Evolutionary conservation across 208 protist species (phyloP), one percentile per base, ranked within the genome.

Genomic region (Acanthamoeba royreba): DNA sequence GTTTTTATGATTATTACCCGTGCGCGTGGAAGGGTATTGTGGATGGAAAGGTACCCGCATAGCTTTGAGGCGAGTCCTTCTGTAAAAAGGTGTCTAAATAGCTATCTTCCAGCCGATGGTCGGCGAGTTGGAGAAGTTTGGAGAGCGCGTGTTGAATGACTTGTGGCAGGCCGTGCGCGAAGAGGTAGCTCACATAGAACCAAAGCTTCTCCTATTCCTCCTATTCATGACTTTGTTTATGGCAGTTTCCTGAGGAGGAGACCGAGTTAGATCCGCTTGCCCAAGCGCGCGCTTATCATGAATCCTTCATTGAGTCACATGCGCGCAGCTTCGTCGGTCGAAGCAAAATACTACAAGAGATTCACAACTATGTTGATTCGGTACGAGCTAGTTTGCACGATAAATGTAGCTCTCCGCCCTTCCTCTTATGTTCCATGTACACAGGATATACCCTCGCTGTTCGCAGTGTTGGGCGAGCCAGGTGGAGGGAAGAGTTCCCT

Each of bases 151-250:
- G 19, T 31, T 93, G 7, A 33, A 88, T 11, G 87, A 94, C 52
- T 86, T 97, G 25, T 97, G 96, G 96, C 0, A 66, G 17, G 90
- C 40, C 7, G 61, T 97, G 43, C 17, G 46, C 9, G 35, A 25
- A n/a, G 85, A 63, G 53, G 47, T 92, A 45, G 0, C 4, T 4
- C 83, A 69, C 15, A 69, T 33, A 42, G 15, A 0, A 9, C 22
- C 72, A 13, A 69, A 11, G 4, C 69, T 9, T n/a, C 38, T 79
- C 4, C 17, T 43, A 22, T 22, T 47, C 13, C 69, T 33, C 28
- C 31, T 81, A 8, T 43, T 38, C 4, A 7, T 40, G 42, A 55
- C 13, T 55, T 9, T 28, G 17, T 28, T 35, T 35, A 4, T 81
- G 17, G 8, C 79, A 88, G 79, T 88, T 88, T 38, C 79, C 79